phyloP scores from a whole-genome alignment of 1,139 yeast species.

The Saccharomycopsis phalli region DNA sequence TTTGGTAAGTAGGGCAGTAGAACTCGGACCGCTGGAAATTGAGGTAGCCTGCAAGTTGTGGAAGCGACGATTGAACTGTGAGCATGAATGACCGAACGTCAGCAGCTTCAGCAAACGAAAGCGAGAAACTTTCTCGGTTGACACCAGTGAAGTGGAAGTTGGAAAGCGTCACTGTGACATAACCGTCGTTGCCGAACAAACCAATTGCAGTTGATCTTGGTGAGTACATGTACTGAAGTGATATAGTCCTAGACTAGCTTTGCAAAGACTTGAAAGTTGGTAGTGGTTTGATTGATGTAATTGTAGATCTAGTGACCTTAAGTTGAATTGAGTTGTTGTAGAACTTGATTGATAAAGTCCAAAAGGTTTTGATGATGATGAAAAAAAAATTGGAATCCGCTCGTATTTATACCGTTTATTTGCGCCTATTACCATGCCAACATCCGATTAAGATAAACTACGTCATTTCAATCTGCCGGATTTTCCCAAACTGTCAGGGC shows the following conservation, averaged over 20 bases:
- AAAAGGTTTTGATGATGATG: too few species aligned
- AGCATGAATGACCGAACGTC: constrained; percentile 1
- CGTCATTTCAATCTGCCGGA: too few species aligned
- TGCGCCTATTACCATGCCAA: too few species aligned
- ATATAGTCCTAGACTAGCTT: too few species aligned
- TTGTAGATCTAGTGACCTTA: too few species aligned
- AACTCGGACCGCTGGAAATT: constrained; percentile 1
- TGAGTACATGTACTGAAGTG: background rate
- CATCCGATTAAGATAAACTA: too few species aligned
- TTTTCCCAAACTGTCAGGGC: too few species aligned
- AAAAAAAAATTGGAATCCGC: too few species aligned
- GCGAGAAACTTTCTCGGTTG: background rate
- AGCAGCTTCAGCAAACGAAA: constrained; percentile 1
- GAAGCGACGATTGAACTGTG: background rate
- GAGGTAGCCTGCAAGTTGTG: constrained; percentile 2
- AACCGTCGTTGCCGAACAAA: background rate
- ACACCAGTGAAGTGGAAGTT: constrained; percentile 3
- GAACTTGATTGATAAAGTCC: too few species aligned
- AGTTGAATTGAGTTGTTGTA: too few species aligned
- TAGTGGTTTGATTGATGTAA: background rate
- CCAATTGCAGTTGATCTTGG: background rate
- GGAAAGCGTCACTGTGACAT: constrained; percentile 7
- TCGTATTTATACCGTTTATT: too few species aligned
- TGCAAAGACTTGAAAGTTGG: too few species aligned
- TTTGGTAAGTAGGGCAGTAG: background rate